Percentiles rank a stretch among this genome's conserved stretches.
Evolutionary conservation across 2,329 filamentous ascomycete species (phyloP).

Genomic region (Neonectria neomacrospora): DNA sequence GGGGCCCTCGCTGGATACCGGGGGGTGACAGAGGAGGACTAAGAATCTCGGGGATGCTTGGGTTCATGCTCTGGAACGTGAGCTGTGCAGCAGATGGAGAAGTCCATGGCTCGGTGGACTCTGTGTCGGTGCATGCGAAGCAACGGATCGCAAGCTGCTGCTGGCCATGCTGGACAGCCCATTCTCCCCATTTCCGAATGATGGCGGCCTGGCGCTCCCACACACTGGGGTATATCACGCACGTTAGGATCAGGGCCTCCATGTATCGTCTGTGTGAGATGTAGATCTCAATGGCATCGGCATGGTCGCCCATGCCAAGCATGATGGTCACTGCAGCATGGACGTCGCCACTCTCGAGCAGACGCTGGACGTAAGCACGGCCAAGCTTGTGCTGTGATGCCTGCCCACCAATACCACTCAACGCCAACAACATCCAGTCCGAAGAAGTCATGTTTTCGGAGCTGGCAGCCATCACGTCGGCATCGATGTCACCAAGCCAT

Average conservation of each 20-base stretch:
- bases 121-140: slow-evolving; percentile 89
- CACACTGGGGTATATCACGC: slow-evolving; percentile 82
- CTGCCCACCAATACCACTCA: slow-evolving; percentile 83
- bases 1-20: slow-evolving; percentile 67
- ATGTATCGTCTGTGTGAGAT: slow-evolving; percentile 90
- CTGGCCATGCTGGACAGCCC: slow-evolving; percentile 86
- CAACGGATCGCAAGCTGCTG: slow-evolving; percentile 91
- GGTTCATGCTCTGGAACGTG: slow-evolving; percentile 63
- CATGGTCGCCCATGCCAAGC: slow-evolving; percentile 89
- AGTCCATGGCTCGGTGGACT: slow-evolving; percentile 87
- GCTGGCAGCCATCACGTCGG: slow-evolving; percentile 82
- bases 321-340: slow-evolving; percentile 94
- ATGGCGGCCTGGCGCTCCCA: slow-evolving; percentile 93
- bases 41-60: slow-evolving; percentile 69
- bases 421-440: slow-evolving; percentile 95
- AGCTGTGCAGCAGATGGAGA: slow-evolving; percentile 80
- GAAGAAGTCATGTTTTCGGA: slow-evolving; percentile 90
- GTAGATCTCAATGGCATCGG: slow-evolving; percentile 96
- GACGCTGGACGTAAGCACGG: slow-evolving; percentile 87
- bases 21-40: slow-evolving; percentile 82
- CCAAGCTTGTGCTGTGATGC: slow-evolving; percentile 89
- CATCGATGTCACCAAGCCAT: slow-evolving; percentile 89
- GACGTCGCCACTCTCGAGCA: slow-evolving; percentile 89
- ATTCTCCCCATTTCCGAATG: slow-evolving; percentile 94
- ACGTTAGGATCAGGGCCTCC: slow-evolving; percentile 91